These are phyloP conservation scores for Malania oleifera DNA, from an alignment of 164 flowering plant genomes.

Conservation along the genomic window DNA sequence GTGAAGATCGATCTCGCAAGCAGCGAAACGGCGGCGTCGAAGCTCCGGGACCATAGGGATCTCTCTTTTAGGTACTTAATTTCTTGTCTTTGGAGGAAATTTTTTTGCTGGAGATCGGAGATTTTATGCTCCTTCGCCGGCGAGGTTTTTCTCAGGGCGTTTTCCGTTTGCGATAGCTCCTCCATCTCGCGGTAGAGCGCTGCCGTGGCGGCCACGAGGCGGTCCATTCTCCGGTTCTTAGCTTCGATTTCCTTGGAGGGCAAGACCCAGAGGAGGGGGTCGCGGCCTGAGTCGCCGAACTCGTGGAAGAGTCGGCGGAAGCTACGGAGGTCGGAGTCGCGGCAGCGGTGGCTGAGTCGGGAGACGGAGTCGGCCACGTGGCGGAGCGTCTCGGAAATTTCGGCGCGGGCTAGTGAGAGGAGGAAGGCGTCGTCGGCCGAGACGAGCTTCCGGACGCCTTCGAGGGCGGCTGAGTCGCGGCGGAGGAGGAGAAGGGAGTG, in stretches of 20 bases:
- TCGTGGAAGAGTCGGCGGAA: conserved; percentile 46
- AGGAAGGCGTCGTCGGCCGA: conserved; percentile 79
- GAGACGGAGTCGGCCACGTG: conserved; percentile 39
- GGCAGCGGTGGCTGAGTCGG: conserved; percentile 37
- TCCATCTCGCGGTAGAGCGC: conserved; percentile 56
- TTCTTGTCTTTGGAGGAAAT: conserved; percentile 62
- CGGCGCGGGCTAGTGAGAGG: conserved; percentile 74
- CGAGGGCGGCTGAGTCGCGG: conserved; percentile 46
- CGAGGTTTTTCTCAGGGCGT: conserved; percentile 31
- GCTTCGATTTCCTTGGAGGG: conserved; percentile 58
- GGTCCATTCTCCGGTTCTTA: conserved; percentile 47
- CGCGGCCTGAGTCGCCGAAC: conserved; percentile 55
- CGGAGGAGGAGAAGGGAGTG: conserved; percentile 40
- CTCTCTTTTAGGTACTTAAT: conserved; percentile 54
- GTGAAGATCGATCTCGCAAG: conserved; percentile 65
- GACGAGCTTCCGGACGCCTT: conserved; percentile 82
- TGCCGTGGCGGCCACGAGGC: conserved; percentile 43
- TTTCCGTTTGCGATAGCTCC: conserved; percentile 47
- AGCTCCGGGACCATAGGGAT: conserved; percentile 71
- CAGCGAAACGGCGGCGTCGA: conserved; percentile 39
- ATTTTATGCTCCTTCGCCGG: conserved; percentile 34
- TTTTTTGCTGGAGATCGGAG: conserved; percentile 65
- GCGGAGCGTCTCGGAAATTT: conserved; percentile 48
- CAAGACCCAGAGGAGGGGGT: conserved; percentile 48
- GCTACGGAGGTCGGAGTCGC: conserved; percentile 28